A percentile compares a stretch with the other conserved stretches of the same genome.
phyloP scores from a whole-genome alignment of 23 red algal species.

The Gracilaria gracilis region DNA sequence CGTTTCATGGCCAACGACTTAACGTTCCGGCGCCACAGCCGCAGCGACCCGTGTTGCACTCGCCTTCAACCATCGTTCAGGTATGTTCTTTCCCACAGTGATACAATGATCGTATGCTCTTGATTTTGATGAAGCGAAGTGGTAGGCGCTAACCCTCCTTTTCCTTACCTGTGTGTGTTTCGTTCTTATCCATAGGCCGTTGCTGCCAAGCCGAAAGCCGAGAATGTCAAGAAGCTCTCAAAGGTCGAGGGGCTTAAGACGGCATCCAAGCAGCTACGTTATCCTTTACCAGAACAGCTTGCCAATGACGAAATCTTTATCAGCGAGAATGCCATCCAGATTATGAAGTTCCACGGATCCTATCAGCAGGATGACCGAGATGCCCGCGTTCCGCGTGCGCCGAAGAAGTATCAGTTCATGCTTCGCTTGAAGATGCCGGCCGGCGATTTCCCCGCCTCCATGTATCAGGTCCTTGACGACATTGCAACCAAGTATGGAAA shows the following conservation, averaged over 20 bases:
- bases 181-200: slow-evolving; percentile 41
- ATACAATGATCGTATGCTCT: background rate
- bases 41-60: slow-evolving; percentile 26
- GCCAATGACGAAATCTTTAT: slow-evolving; percentile 80
- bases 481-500: slow-evolving; percentile 87
- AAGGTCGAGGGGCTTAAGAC: slow-evolving; percentile 90
- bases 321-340: slow-evolving; percentile 82
- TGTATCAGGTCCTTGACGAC: slow-evolving; percentile 96
- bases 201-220: slow-evolving; percentile 42
- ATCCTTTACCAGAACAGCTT: slow-evolving; percentile 87
- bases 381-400: slow-evolving; percentile 68
- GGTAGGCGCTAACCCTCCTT: background rate
- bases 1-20: slow-evolving; percentile 26
- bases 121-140: too few species aligned
- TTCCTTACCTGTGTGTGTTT: background rate
- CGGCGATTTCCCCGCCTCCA: slow-evolving; percentile 86
- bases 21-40: background rate
- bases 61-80: background rate
- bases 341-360: slow-evolving; percentile 99
- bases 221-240: slow-evolving; percentile 75
- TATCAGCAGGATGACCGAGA: slow-evolving; percentile 99
- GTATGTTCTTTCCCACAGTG: background rate
- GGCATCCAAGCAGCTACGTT: slow-evolving; percentile 83
- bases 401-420: slow-evolving; percentile 99
- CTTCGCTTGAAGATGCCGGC: slow-evolving; percentile 97